Evolutionary conservation across 2,329 filamentous ascomycete species (phyloP).

Genomic region (Fusarium cicatricum): DNA sequence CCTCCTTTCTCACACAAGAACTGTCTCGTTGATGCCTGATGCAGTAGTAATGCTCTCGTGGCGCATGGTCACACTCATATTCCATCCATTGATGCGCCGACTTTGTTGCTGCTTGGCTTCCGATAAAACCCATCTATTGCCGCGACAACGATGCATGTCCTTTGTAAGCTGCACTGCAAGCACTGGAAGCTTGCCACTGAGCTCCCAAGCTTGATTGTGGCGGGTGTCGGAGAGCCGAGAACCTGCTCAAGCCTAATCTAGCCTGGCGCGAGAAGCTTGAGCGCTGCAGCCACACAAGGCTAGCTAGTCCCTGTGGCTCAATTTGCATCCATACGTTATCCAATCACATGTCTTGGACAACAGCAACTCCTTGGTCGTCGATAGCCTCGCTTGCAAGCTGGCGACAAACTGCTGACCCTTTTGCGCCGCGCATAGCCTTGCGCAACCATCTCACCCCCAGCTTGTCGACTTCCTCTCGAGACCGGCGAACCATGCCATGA

Average conservation of each 20-base stretch:
- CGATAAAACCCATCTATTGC: slow-evolving; percentile 24
- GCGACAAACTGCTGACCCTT: slow-evolving; percentile 37
- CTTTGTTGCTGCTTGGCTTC: slow-evolving; percentile 30
- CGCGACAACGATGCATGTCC: slow-evolving; percentile 13
- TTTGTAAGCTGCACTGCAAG: no score
- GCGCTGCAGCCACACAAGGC: slow-evolving; percentile 26
- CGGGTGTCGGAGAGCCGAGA: slow-evolving; percentile 18
- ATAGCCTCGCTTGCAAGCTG: slow-evolving; percentile 44
- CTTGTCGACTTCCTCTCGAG: slow-evolving; percentile 5
- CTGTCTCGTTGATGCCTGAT: no score
- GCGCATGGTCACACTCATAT: slow-evolving; percentile 13
- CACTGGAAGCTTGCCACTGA: no score
- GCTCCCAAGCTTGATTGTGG: neutral
- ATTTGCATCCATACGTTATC: neutral
- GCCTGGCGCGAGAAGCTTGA: no score
- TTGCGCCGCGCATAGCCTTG: slow-evolving; percentile 28
- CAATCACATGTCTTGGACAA: slow-evolving; percentile 27
- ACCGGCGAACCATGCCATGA: slow-evolving; percentile 23
- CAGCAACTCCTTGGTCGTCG: slow-evolving; percentile 14
- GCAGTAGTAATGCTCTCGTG: slow-evolving; percentile 1
- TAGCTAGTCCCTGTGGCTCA: neutral
- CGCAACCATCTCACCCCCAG: slow-evolving; percentile 12
- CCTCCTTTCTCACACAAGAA: neutral
- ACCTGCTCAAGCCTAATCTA: neutral
- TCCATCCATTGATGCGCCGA: slow-evolving; percentile 16